These are phyloP conservation scores for Yamadazyma aaseri DNA, from an alignment of 1,139 yeast genomes.

Conservation along the genomic window DNA sequence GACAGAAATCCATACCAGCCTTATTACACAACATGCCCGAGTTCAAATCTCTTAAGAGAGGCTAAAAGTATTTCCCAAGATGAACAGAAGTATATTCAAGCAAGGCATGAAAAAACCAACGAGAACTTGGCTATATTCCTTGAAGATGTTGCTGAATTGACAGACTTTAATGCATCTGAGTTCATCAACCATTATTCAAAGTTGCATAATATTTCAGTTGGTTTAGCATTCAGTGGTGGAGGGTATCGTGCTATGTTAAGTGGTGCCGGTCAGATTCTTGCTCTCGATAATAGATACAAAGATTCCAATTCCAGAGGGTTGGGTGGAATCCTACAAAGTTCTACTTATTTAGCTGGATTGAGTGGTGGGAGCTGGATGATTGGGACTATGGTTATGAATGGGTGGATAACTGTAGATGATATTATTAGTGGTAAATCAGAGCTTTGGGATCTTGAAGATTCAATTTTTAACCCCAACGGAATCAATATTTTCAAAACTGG, in stretches of 20 bases:
- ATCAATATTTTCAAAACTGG: constrained; percentile 33
- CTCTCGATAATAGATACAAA: constrained; percentile 32
- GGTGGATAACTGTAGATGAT: constrained; percentile 39
- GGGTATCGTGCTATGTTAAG: constrained; percentile 47
- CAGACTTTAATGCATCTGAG: constrained; percentile 31
- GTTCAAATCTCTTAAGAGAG: constrained; percentile 22
- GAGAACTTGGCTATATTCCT: constrained; percentile 31
- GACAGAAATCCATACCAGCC: constrained; percentile 29
- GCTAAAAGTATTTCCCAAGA: constrained; percentile 25
- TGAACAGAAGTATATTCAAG: constrained; percentile 29
- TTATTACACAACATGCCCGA: constrained; percentile 26
- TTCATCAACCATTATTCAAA: constrained; percentile 26
- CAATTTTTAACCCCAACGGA: constrained; percentile 42
- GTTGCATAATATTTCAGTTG: constrained; percentile 37
- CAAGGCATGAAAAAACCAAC: constrained; percentile 33
- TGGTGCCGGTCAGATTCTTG: constrained; percentile 43
- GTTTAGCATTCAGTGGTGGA: constrained; percentile 46
- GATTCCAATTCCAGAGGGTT: constrained; percentile 28
- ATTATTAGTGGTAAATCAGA: constrained; percentile 24
- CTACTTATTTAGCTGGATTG: constrained; percentile 40
- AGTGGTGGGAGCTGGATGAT: constrained; percentile 49
- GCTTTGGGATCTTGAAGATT: constrained; percentile 42
- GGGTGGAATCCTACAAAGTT: constrained; percentile 41
- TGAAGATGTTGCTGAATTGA: constrained; percentile 28
- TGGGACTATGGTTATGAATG: constrained; percentile 37